Conservation (phyloP, 148 eudicot species). For the Selenicereus undatus region DNA sequence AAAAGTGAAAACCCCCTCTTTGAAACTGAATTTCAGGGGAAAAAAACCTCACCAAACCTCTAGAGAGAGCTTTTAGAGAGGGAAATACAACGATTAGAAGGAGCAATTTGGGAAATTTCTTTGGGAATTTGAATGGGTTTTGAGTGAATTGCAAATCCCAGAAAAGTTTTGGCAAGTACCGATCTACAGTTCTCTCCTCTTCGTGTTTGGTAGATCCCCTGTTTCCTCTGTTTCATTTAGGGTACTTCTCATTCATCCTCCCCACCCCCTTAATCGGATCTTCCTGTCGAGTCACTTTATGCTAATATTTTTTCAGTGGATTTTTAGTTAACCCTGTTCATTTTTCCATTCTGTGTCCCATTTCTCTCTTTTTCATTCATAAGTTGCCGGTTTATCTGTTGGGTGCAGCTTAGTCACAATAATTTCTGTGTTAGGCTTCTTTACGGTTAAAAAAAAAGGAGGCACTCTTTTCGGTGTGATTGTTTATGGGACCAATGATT, state of each 20-base stretch:
- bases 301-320: neutral
- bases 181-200: slow-evolving; percentile 1
- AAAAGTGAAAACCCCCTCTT: neutral
- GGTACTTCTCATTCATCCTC: too few species aligned
- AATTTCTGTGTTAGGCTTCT: neutral
- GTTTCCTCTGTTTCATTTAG: slow-evolving; percentile 13
- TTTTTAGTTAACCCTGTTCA: neutral
- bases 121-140: slow-evolving; percentile 47
- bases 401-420: neutral
- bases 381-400: neutral
- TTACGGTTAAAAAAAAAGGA: neutral
- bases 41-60: neutral
- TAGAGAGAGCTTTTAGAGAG: slow-evolving; percentile 3
- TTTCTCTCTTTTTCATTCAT: neutral
- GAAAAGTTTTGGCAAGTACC: slow-evolving; percentile 27
- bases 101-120: slow-evolving; percentile 16
- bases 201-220: slow-evolving; percentile 24
- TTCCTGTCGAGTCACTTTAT: neutral
- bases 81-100: neutral
- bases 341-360: neutral
- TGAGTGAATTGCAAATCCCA: slow-evolving; percentile 46
- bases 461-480: slow-evolving; percentile 6
- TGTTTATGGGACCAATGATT: slow-evolving; percentile 54
- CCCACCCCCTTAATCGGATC: slow-evolving; percentile 2
- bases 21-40: slow-evolving; percentile 3